These are phyloP conservation scores for Diatrype stigma DNA, from an alignment of 2,329 filamentous ascomycete species.

Conservation along the genomic window DNA sequence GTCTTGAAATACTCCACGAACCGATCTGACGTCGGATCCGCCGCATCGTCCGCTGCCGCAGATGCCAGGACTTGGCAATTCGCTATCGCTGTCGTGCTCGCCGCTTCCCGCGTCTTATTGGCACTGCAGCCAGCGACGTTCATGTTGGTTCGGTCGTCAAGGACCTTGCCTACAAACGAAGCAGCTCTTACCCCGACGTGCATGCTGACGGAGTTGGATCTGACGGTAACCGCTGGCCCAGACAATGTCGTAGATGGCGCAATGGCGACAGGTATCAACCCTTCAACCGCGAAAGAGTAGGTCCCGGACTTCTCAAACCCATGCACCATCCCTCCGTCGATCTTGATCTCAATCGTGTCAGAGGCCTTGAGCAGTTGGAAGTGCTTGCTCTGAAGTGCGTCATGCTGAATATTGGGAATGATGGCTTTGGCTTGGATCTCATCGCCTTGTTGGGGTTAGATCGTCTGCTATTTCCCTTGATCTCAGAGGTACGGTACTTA, in stretches of 20 bases:
- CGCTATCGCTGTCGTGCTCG: constrained; percentile 9
- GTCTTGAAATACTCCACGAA: constrained; percentile 20
- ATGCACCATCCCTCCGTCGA: constrained; percentile 12
- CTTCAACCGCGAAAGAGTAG: constrained; percentile 12
- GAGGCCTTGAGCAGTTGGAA: constrained; percentile 12
- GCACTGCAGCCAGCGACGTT: constrained; percentile 6
- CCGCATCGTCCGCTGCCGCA: constrained; percentile 16
- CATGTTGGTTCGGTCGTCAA: constrained; percentile 12
- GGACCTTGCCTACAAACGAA: background rate
- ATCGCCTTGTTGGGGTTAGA: constrained; percentile 2
- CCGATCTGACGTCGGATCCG: constrained; percentile 11
- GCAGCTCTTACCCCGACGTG: constrained; percentile 8
- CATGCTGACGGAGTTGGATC: constrained; percentile 14
- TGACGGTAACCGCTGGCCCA: constrained; percentile 8
- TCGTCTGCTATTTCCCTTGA: background rate
- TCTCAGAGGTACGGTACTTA: background rate
- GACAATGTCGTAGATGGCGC: constrained; percentile 9
- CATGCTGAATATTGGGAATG: constrained; percentile 12
- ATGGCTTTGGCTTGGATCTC: constrained; percentile 13
- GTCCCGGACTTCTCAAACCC: constrained; percentile 13
- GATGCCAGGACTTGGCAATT: constrained; percentile 15
- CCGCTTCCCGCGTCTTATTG: constrained; percentile 10
- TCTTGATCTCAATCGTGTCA: constrained; percentile 9
- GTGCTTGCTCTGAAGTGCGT: constrained; percentile 12
- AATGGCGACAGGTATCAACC: constrained; percentile 11